phyloP scores from a whole-genome alignment of 2,329 filamentous ascomycete species.

The Juglanconis juglandina region DNA sequence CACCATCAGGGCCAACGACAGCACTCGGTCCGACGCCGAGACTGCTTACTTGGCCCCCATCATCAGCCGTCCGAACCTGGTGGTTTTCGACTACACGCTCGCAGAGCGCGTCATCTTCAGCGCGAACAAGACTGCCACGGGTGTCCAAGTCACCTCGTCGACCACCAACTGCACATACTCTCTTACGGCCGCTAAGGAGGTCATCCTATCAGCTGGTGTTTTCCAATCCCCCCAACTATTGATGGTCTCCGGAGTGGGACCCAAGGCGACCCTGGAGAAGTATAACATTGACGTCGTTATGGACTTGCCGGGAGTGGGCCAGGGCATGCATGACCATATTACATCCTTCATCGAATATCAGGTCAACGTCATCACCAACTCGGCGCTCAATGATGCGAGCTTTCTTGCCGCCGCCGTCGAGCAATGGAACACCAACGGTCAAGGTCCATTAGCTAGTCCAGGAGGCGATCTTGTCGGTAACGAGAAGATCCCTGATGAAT shows the following conservation, averaged over 20 bases:
- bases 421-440: background rate
- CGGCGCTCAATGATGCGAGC: background rate
- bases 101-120: constrained; percentile 4
- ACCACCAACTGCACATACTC: background rate
- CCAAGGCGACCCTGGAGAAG: constrained; percentile 13
- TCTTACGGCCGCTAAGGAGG: constrained; percentile 26
- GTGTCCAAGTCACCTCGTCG: background rate
- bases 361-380: background rate
- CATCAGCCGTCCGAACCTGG: background rate
- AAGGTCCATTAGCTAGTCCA: constrained; percentile 1
- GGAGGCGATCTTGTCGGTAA: constrained; percentile 1
- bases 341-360: background rate
- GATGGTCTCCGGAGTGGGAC: constrained; percentile 23
- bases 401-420: background rate
- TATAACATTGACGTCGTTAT: constrained; percentile 24
- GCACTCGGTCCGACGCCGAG: background rate
- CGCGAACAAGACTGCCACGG: constrained; percentile 5
- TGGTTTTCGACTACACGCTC: constrained; percentile 1
- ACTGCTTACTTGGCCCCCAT: constrained; percentile 1
- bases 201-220: constrained; percentile 40
- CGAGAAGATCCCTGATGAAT: background rate
- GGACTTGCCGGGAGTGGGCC: constrained; percentile 24
- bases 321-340: constrained; percentile 6
- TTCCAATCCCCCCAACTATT: constrained; percentile 39
- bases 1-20: background rate